phyloP scores from a whole-genome alignment of 2,329 filamentous ascomycete genomes.

The Xylariaceae sp. region DNA sequence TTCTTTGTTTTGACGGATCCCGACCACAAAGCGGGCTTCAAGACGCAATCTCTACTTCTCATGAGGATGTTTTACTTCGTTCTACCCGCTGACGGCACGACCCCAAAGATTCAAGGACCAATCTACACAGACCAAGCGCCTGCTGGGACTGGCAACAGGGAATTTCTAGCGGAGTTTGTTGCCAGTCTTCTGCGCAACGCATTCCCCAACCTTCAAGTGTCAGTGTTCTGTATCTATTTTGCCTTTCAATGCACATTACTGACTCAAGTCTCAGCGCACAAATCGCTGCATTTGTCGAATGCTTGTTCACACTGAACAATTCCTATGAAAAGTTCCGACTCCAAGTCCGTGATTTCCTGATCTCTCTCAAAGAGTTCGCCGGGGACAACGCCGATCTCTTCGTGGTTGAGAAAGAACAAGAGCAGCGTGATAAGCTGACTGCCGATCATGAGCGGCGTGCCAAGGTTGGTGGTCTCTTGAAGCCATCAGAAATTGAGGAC shows the following conservation, averaged over 20 bases:
- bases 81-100: slow-evolving; percentile 62
- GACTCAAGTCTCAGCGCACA: slow-evolving; percentile 58
- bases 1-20: slow-evolving; percentile 97
- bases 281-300: slow-evolving; percentile 86
- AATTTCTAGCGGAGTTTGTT: slow-evolving; percentile 87
- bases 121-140: slow-evolving; percentile 87
- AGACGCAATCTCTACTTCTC: slow-evolving; percentile 90
- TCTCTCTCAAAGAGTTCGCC: slow-evolving; percentile 93
- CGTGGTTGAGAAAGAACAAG: slow-evolving; percentile 90
- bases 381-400: slow-evolving; percentile 94
- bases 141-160: slow-evolving; percentile 78
- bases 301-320: slow-evolving; percentile 81
- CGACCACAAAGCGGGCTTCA: slow-evolving; percentile 98
- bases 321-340: slow-evolving; percentile 94
- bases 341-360: slow-evolving; percentile 92
- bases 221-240: slow-evolving; percentile 40
- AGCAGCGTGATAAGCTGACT: slow-evolving; percentile 76
- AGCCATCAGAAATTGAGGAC: slow-evolving; percentile 94
- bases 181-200: slow-evolving; percentile 80
- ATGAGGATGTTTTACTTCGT: slow-evolving; percentile 96
- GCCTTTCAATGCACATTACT: slow-evolving; percentile 26
- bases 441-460: slow-evolving; percentile 87
- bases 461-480: slow-evolving; percentile 92
- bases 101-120: slow-evolving; percentile 85
- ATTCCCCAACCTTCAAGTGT: slow-evolving; percentile 90